phyloP scores from a whole-genome alignment of 441 rosid species.

The Biscutella laevigata region DNA sequence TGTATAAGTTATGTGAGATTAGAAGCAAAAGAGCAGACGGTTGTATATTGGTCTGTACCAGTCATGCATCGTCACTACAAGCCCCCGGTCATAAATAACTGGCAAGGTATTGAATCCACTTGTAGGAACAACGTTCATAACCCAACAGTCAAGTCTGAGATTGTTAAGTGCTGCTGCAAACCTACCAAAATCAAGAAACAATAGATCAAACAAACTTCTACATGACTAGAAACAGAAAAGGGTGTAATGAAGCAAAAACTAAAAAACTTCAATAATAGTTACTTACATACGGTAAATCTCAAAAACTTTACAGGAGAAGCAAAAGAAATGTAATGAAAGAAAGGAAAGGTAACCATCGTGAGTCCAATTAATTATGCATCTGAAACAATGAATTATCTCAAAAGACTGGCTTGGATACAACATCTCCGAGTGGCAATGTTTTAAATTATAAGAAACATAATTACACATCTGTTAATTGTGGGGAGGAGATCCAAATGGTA shows the following conservation, averaged over 20 bases:
- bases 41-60: slow-evolving; percentile 30
- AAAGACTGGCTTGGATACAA: slow-evolving; percentile 63
- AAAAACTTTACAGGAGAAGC: background rate
- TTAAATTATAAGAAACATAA: no score
- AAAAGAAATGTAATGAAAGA: background rate
- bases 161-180: slow-evolving; percentile 58
- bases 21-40: background rate
- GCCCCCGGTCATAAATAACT: slow-evolving; percentile 58
- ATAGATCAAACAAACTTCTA: background rate
- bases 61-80: slow-evolving; percentile 56
- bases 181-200: slow-evolving; percentile 24
- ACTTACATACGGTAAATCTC: background rate
- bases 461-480: no score
- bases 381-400: slow-evolving; percentile 57
- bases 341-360: slow-evolving; percentile 34
- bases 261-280: slow-evolving; percentile 10
- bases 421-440: no score
- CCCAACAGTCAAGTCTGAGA: slow-evolving; percentile 57
- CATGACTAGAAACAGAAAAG: background rate
- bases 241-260: slow-evolving; percentile 11
- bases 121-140: slow-evolving; percentile 53
- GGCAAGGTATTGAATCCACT: slow-evolving; percentile 58
- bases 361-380: slow-evolving; percentile 62
- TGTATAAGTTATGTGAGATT: slow-evolving; percentile 1
- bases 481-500: no score